Conservation (phyloP, 1,284 basidiomycete species). For the Anthracocystis setariae region DNA sequence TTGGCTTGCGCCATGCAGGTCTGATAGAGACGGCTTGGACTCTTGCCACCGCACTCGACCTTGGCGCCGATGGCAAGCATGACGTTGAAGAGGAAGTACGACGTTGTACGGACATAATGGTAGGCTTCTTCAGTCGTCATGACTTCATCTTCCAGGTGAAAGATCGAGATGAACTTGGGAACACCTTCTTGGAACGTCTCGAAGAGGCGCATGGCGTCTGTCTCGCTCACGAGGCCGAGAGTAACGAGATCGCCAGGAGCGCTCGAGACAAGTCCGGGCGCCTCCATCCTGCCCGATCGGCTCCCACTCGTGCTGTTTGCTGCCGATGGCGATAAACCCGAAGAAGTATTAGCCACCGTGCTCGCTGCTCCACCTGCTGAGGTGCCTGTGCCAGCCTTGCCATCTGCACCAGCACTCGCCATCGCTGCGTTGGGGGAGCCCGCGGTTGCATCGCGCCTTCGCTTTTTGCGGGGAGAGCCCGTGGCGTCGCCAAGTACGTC, state of each 20-base stretch:
- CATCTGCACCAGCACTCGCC: not conserved
- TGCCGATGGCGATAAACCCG: conserved; percentile 21
- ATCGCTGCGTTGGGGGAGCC: conserved; percentile 13
- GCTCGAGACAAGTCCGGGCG: conserved; percentile 33
- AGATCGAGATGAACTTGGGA: conserved; percentile 88
- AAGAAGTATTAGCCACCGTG: conserved; percentile 1
- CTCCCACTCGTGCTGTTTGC: conserved; percentile 1
- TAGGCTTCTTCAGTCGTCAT: conserved; percentile 82
- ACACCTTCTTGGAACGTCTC: conserved; percentile 66
- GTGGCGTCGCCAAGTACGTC: conserved; percentile 3
- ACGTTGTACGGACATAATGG: conserved; percentile 77
- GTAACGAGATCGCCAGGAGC: conserved; percentile 41
- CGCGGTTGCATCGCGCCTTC: conserved; percentile 15
- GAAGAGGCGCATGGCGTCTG: conserved; percentile 73
- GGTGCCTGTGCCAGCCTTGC: conserved; percentile 4
- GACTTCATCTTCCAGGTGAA: conserved; percentile 89
- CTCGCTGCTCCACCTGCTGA: conserved; percentile 2
- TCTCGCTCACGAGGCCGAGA: conserved; percentile 75
- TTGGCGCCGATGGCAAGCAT: conserved; percentile 89
- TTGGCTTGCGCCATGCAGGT: conserved; percentile 91
- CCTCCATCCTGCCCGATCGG: conserved; percentile 45
- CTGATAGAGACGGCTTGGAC: conserved; percentile 84
- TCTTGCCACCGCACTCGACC: conserved; percentile 86
- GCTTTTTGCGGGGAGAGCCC: conserved; percentile 26
- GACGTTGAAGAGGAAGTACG: conserved; percentile 90